Percentiles rank a stretch among this genome's conserved stretches.
phyloP scores from a whole-genome alignment of 441 rosid species.

The Adansonia rubrostipa region DNA sequence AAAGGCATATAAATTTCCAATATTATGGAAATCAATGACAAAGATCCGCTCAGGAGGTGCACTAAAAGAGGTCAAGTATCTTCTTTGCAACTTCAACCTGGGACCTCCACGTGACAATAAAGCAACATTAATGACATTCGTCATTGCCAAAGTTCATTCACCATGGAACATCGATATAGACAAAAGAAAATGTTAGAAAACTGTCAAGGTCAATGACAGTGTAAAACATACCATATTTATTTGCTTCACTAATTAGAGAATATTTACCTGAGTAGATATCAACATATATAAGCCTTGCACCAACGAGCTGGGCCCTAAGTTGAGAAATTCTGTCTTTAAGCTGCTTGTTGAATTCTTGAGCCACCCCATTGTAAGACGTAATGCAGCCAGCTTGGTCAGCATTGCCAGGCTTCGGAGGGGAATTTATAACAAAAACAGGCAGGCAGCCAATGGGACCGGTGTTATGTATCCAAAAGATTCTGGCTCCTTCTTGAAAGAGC shows the following conservation, averaged over 20 bases:
- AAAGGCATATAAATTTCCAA: not conserved
- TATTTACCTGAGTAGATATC: constrained; percentile 54
- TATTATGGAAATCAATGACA: not conserved
- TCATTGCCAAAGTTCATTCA: too few species aligned
- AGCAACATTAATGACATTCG: not conserved
- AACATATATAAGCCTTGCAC: constrained; percentile 37
- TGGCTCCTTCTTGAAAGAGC: constrained; percentile 48
- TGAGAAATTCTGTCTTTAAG: constrained; percentile 39
- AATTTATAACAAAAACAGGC: constrained; percentile 28
- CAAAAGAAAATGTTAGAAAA: not conserved
- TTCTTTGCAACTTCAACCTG: not conserved
- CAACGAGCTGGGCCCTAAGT: constrained; percentile 36
- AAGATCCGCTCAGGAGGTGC: not conserved
- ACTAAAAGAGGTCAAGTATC: not conserved
- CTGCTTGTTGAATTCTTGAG: constrained; percentile 52
- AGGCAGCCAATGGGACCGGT: constrained; percentile 64
- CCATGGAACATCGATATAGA: not conserved
- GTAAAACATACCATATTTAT: constrained; percentile 22
- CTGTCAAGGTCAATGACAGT: not conserved
- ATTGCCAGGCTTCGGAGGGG: constrained; percentile 33
- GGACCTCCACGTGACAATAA: not conserved
- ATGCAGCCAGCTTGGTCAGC: constrained; percentile 45
- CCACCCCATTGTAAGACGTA: constrained; percentile 48
- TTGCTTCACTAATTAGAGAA: constrained; percentile 44
- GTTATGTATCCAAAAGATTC: constrained; percentile 53